These are phyloP conservation scores for Mycena pura DNA, from an alignment of 768 basidiomycete genomes.

Conservation along the genomic window DNA sequence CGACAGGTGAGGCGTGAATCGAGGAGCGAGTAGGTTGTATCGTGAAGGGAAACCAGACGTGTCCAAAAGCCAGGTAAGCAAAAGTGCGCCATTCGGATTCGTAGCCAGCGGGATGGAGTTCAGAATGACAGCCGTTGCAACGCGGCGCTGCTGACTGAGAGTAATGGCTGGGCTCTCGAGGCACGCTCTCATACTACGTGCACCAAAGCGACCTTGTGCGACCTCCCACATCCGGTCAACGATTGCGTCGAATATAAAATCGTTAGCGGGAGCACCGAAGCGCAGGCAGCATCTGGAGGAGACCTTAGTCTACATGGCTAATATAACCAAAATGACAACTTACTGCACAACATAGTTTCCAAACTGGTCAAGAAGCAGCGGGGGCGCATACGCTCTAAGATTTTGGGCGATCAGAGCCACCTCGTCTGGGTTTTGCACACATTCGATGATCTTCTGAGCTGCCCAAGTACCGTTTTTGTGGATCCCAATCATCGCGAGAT, in stretches of 20 bases:
- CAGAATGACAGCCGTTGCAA: constrained; percentile 92
- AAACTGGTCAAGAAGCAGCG: constrained; percentile 92
- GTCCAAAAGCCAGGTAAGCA: constrained; percentile 97
- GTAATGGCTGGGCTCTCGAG: constrained; percentile 90
- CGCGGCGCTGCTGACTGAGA: constrained; percentile 90
- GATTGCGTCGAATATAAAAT: constrained; percentile 98
- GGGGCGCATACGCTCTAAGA: constrained; percentile 89
- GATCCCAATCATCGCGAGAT: constrained; percentile 96
- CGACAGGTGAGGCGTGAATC: constrained; percentile 95
- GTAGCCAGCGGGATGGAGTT: constrained; percentile 98
- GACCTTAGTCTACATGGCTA: background rate
- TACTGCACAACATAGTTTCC: constrained; percentile 94
- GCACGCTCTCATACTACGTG: constrained; percentile 96
- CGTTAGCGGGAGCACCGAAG: constrained; percentile 88
- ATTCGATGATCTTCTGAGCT: constrained; percentile 98
- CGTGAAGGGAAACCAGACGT: constrained; percentile 95
- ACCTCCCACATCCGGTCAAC: constrained; percentile 98
- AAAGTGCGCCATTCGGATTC: constrained; percentile 94
- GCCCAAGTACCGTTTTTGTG: constrained; percentile 99
- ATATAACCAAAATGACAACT: constrained; percentile 37
- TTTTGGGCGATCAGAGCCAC: constrained; percentile 84
- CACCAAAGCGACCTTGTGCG: constrained; percentile 96
- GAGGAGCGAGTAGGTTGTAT: constrained; percentile 91
- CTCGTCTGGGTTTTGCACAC: constrained; percentile 87
- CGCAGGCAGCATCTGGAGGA: constrained; percentile 79